Evolutionary conservation across 1,139 yeast species (phyloP), one percentile per base, ranked within the genome.

Genomic region (Cylindricascospora bacillispora): DNA sequence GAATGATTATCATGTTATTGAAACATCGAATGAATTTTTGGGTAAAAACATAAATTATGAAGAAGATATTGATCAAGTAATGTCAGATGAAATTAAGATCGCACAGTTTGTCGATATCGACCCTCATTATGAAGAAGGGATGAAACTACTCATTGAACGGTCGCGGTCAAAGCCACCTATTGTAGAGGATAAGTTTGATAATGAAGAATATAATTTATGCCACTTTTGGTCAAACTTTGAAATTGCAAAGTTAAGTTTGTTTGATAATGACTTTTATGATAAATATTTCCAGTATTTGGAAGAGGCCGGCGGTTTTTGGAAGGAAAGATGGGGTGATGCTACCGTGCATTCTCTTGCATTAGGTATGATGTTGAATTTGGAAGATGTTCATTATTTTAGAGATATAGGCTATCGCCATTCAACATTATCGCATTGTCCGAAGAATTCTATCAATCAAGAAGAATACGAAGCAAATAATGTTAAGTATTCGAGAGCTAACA

Each of bases 201-300:
- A 69, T 12, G 79, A 77, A 43, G 74, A 72, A 37, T 82, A 74
- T 53, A 80, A 77, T 46, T 48, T 78, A 47, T 78, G 92, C 42
- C 95, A 83, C 54, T 83, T 82, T 56, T 83, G 95, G 95, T 73
- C 89, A 23, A 83, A 83, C 56, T 83, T 83, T 48, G 95, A 83
- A 52, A 82, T 83, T 44, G 93, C 93, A 4, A 57, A 83, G 29
- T 70, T 81, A 4, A 82, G 75, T 42, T 52, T 82, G 15, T 83
- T 82, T 62, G 63, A 66, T 22, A 70, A 79, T 11, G 63, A 68
- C 10, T 52, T 62, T 22, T 83, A 83, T 53, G 62, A 69, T 35
- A 63, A 64, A 15, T 82, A 75, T 46, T 80, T 78, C 50, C 58
- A 72, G 19, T 69, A 63, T 39, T 55, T 83, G 32, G 94, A 83